Conservation (phyloP, 371 early-diverging fungal species). For the Haplosporangium sp. region DNA sequence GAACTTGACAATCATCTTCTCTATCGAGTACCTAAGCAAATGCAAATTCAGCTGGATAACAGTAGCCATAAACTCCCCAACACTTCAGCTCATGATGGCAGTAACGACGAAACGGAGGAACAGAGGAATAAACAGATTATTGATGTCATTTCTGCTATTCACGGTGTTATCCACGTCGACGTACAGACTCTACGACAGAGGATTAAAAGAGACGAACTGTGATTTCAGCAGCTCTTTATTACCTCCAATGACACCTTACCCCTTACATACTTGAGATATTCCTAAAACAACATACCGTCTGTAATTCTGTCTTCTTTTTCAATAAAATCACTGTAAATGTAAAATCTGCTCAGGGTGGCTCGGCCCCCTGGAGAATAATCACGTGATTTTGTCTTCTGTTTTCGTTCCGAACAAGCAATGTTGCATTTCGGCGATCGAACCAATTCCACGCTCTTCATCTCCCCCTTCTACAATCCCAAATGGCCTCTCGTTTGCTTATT, state of each 20-base stretch:
- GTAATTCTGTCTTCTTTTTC: too few species aligned
- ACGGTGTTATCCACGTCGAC: constrained; percentile 50
- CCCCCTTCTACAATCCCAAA: constrained; percentile 8
- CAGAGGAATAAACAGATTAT: constrained; percentile 34
- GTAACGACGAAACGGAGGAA: constrained; percentile 22
- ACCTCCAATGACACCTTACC: too few species aligned
- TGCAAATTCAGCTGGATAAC: not conserved
- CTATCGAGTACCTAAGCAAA: constrained; percentile 34
- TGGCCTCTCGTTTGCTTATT: constrained; percentile 39
- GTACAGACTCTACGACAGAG: constrained; percentile 42
- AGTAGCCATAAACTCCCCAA: not conserved
- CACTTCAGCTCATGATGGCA: not conserved
- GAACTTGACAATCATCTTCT: constrained; percentile 48
- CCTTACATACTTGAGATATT: too few species aligned
- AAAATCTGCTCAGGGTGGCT: not conserved
- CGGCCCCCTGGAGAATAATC: not conserved
- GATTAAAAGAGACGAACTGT: constrained; percentile 45
- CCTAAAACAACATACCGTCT: too few species aligned
- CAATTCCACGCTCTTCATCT: constrained; percentile 11
- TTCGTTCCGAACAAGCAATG: constrained; percentile 6
- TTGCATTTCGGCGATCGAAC: constrained; percentile 8
- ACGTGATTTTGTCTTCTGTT: constrained; percentile 6
- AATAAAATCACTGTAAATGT: not conserved
- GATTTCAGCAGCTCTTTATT: constrained; percentile 3
- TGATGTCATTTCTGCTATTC: constrained; percentile 35